phyloP scores from a whole-genome alignment of 75 land plant genomes.

The Azolla pinnata region DNA sequence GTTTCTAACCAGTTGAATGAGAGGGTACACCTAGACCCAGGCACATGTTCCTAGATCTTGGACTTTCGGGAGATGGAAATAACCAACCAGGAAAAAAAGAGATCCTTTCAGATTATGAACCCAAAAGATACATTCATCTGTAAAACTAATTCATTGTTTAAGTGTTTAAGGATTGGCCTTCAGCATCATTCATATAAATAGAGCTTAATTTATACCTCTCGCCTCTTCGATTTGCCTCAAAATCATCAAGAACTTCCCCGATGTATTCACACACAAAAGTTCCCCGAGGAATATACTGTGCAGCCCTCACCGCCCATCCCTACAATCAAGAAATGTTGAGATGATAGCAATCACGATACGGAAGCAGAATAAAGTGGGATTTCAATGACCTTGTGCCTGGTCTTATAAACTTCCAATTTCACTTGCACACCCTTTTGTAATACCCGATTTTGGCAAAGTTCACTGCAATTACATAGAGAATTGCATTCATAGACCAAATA shows the following conservation, averaged over 20 bases:
- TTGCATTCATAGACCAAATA: slow-evolving; percentile 95
- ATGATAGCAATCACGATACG: background rate
- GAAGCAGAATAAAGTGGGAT: background rate
- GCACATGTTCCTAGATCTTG: too few relatives aligned
- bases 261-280: slow-evolving; percentile 90
- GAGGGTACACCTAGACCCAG: too few relatives aligned
- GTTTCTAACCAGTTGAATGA: too few relatives aligned
- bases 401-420: slow-evolving; percentile 79
- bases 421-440: slow-evolving; percentile 85
- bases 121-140: too few relatives aligned
- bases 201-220: slow-evolving; percentile 69
- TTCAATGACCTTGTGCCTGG: slow-evolving; percentile 60
- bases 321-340: slow-evolving; percentile 16
- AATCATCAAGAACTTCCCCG: slow-evolving; percentile 80
- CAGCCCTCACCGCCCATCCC: slow-evolving; percentile 99
- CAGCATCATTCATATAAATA: too few relatives aligned
- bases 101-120: too few relatives aligned
- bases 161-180: too few relatives aligned
- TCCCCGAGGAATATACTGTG: slow-evolving; percentile 72
- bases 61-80: too few relatives aligned
- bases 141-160: too few relatives aligned
- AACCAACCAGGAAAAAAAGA: too few relatives aligned
- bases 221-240: slow-evolving; percentile 61
- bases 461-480: slow-evolving; percentile 56
- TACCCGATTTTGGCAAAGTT: slow-evolving; percentile 68